These are phyloP conservation scores for Cynara cardunculus DNA, from an alignment of 129 eudicot genomes.

Conservation along the genomic window DNA sequence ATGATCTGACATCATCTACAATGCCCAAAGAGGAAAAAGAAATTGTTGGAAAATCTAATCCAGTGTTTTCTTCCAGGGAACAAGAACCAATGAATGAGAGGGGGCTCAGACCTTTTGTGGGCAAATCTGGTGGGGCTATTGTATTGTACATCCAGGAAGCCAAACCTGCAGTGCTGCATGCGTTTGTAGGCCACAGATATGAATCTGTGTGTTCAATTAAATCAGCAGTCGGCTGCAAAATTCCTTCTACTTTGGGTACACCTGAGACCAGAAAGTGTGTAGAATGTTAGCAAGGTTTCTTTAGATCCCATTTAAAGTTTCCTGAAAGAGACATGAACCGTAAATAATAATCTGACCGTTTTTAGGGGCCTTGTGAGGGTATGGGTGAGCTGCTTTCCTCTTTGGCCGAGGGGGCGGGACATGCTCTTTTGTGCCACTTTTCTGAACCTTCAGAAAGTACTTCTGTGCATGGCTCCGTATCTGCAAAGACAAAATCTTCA, in stretches of 20 bases:
- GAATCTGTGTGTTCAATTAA: conserved; percentile 7
- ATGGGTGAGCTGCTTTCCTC: conserved; percentile 93
- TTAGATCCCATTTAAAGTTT: not conserved
- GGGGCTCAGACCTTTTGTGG: conserved; percentile 21
- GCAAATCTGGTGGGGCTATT: conserved; percentile 7
- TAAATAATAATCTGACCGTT: conserved; percentile 38
- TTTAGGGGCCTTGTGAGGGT: conserved; percentile 91
- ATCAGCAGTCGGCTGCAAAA: conserved; percentile 36
- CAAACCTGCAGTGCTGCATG: not conserved
- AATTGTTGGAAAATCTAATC: not conserved
- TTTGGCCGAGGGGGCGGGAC: conserved; percentile 96
- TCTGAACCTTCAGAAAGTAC: conserved; percentile 79
- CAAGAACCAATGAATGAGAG: not conserved
- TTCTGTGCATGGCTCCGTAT: conserved; percentile 97
- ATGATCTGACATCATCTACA: conserved; percentile 54
- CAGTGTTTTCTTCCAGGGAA: not conserved
- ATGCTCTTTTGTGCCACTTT: conserved; percentile 82
- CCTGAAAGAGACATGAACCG: not conserved
- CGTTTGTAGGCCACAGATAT: conserved; percentile 41
- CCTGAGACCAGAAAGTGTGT: conserved; percentile 6
- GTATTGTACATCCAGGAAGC: conserved; percentile 11
- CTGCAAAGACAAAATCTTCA: conserved; percentile 33
- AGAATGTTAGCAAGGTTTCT: conserved; percentile 9
- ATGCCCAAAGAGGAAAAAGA: not conserved
- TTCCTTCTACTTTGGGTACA: conserved; percentile 17